Base-by-base conservation (phyloP, 2,329 filamentous ascomycete genomes). In the Neofusicoccum umdonicola region DNA sequence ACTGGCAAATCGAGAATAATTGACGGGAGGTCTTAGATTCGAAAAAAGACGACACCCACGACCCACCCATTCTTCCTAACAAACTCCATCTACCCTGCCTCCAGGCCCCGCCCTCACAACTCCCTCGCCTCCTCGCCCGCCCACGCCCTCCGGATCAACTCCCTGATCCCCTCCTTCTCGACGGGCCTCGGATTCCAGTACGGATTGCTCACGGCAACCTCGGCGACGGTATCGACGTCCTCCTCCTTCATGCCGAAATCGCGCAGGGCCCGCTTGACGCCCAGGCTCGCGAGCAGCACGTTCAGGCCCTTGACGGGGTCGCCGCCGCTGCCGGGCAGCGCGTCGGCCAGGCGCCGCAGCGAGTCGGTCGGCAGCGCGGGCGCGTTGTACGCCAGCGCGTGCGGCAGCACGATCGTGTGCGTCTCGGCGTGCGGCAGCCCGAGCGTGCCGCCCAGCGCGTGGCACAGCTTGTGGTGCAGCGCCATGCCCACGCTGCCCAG, bases 381-480 rank as follows among this genome's bases (percentile, higher is more conserved):
- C 0, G 84, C 83, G 67, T 88, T 88, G 71, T 88, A 90, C 2
- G 86, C 84, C 2, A 89, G 75, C 0, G 85, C 84, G 69, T 89
- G 87, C 0, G 87, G 86, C 7, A 89, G 77, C 1, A 89, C 81
- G 37, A 86, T 83, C 0, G 86, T 86, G 69, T 90, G 88, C 0
- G 87, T 89, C 72, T 89, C 86, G 1, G 87, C 85, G 66, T 90
- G 87, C 0, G 87, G 86, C 6, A 90, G 79, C 66, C 85, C 83
- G 73, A 89, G 88, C 68, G 80, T 84, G 7, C 87, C 88, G 27
- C 87, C 87, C 1, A 89, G 78, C 0, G 84, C 85, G 71, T 90
- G 87, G 75, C 87, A 89, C 1, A 90, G 81, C 72, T 90, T 90
- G 74, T 90, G 87, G 71, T 90, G 88, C 13, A 90, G 80, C 2